Evolutionary conservation across 768 basidiomycete species (phyloP).

Genomic region (Podaxis mareebaensis): DNA sequence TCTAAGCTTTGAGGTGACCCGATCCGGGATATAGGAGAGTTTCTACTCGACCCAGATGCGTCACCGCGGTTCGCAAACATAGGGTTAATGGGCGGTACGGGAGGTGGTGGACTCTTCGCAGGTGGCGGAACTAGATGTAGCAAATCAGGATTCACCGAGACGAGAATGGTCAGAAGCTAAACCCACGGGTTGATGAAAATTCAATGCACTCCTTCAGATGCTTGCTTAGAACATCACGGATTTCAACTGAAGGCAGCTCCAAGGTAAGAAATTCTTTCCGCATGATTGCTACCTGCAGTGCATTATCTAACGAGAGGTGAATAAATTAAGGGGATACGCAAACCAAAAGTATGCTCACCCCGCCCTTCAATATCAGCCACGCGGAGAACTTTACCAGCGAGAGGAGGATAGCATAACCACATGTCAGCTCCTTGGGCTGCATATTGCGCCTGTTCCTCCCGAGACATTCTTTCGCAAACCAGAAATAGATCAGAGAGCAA

Average conservation of each 20-base stretch:
- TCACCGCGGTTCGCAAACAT: slow-evolving; percentile 21
- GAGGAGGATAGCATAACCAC: slow-evolving; percentile 92
- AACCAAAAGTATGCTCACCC: slow-evolving; percentile 42
- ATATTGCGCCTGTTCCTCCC: slow-evolving; percentile 54
- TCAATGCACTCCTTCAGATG: slow-evolving; percentile 86
- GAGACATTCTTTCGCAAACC: slow-evolving; percentile 81
- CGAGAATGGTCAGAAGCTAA: not conserved
- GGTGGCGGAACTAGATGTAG: slow-evolving; percentile 48
- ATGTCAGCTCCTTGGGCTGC: slow-evolving; percentile 72
- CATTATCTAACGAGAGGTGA: slow-evolving; percentile 50
- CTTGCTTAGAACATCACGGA: slow-evolving; percentile 61
- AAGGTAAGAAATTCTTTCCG: slow-evolving; percentile 81
- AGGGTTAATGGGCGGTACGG: slow-evolving; percentile 51
- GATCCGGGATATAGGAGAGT: slow-evolving; percentile 6
- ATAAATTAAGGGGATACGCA: not conserved
- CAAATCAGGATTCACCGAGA: not conserved
- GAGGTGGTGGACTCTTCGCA: slow-evolving; percentile 68
- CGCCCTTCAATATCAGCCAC: slow-evolving; percentile 61
- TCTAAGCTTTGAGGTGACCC: slow-evolving; percentile 18
- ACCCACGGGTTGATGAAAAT: slow-evolving; percentile 74
- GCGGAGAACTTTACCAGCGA: slow-evolving; percentile 90
- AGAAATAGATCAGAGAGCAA: slow-evolving; percentile 93
- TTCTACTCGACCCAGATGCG: slow-evolving; percentile 3
- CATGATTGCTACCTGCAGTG: slow-evolving; percentile 80
- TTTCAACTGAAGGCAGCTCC: slow-evolving; percentile 54